A percentile compares a stretch with the other conserved stretches of the same genome.
These are phyloP conservation scores for Dioscorea dumetorum DNA, from an alignment of 106 monocot species.

Conservation along the genomic window DNA sequence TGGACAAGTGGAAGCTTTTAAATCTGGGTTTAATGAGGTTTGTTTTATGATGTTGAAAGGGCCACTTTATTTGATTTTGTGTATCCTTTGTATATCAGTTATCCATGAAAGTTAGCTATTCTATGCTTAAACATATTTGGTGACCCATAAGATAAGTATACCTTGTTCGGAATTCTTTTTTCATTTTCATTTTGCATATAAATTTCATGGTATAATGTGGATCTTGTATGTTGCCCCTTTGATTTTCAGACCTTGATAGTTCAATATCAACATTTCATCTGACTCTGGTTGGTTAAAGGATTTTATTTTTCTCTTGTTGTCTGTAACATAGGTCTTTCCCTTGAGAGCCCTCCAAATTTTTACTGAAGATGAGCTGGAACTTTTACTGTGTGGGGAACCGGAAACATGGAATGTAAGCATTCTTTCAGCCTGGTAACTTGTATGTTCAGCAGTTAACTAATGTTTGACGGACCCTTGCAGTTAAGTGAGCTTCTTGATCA, in stretches of 20 bases:
- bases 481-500: slow-evolving; percentile 58
- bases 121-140: too few relatives aligned
- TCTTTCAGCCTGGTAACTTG: neutral
- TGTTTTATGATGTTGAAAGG: neutral
- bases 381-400: slow-evolving; percentile 66
- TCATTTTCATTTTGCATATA: too few relatives aligned
- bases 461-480: slow-evolving; percentile 19
- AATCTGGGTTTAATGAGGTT: slow-evolving; percentile 85
- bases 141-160: too few relatives aligned
- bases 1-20: slow-evolving; percentile 75
- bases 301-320: neutral
- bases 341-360: slow-evolving; percentile 61
- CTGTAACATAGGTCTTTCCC: slow-evolving; percentile 53
- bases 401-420: slow-evolving; percentile 63
- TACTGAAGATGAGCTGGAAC: slow-evolving; percentile 71
- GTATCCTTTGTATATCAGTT: neutral
- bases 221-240: too few relatives aligned
- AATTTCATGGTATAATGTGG: too few relatives aligned
- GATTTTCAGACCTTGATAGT: too few relatives aligned
- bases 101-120: too few relatives aligned
- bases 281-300: too few relatives aligned
- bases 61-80: neutral
- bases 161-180: too few relatives aligned
- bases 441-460: neutral
- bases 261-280: too few relatives aligned